Evolutionary conservation across 345 rosid species (phyloP), one percentile per base, ranked within the genome.

Genomic region (Murraya koenigii): DNA sequence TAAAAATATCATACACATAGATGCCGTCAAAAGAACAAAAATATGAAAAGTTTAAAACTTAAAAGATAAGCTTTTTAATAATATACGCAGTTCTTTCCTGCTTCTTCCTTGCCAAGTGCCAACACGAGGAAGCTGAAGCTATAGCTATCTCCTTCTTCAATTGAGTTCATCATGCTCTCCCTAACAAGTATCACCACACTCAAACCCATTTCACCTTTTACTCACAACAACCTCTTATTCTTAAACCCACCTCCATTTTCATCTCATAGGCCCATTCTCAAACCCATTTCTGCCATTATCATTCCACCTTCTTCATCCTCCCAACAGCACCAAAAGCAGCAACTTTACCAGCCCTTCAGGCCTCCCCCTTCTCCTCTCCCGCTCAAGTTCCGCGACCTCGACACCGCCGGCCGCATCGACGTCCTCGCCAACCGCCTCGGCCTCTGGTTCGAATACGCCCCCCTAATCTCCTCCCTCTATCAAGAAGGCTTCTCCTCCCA

Each of bases 301-400:
- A 85, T 87, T 79, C 94, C 74, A 0, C 74, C 84, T 6, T 71
- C 84, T 6, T 75, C 82, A 64, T 81, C 33, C 64, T 25, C 85
- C 36, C 85, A 15, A 75, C 86, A 65, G 75, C 87, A 5, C 61
- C 76, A 81, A 2, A 73, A 81, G 54, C 88, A 79, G 52, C 83
- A 87, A 39, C 80, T 87, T 36, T 95, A 93, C 79, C 99, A 93
- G 66, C 97, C 99, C 14, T 95, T 93, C 84, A 86, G 93, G 33
- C 99, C 99, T 25, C 98, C 99, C 0, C 94, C 96, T 2, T 85
- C 98, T 28, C 94, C 94, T n/a, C 71, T 95, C 13, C 99, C 99
- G 13, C 17, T 88, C 1, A 56, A 91, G 10, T 93, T 79, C 90
- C 85, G 87, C 59, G 77, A 90, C 38, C 96, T 95, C 62, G 99